A percentile compares a stretch with the other conserved stretches of the same genome.
These are phyloP conservation scores for Vitis vinifera DNA, from an alignment of 164 flowering plant genomes.

Conservation along the genomic window DNA sequence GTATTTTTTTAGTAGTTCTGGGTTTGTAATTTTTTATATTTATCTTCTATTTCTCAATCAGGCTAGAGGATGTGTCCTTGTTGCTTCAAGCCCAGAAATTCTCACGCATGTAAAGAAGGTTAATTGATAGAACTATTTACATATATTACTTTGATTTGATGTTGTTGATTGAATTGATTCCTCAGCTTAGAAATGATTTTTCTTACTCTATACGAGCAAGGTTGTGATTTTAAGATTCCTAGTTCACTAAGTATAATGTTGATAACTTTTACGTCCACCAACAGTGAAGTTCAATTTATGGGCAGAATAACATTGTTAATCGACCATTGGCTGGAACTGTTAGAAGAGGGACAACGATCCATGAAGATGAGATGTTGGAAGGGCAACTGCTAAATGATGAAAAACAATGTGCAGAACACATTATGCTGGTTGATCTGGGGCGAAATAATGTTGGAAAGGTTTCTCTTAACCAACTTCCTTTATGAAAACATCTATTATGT, in stretches of 20 bases:
- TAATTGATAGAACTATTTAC: conserved; percentile 4
- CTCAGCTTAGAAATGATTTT: not conserved
- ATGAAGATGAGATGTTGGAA: conserved; percentile 65
- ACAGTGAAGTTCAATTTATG: not conserved
- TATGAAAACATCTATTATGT: not conserved
- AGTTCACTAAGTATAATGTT: not conserved
- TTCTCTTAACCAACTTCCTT: not conserved
- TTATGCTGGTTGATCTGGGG: conserved; percentile 94
- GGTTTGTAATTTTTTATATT: not conserved
- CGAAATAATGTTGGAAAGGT: conserved; percentile 98
- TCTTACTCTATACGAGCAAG: not conserved
- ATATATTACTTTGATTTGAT: not conserved
- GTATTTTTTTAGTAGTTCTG: not conserved
- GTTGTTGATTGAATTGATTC: not conserved
- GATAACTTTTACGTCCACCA: no score
- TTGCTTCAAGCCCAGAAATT: conserved; percentile 96
- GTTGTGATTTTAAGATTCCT: not conserved
- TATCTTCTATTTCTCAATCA: conserved; percentile 26
- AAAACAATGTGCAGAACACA: conserved; percentile 92
- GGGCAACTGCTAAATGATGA: conserved; percentile 61
- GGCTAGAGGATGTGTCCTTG: conserved; percentile 93
- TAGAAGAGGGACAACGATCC: conserved; percentile 72
- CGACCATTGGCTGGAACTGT: conserved; percentile 87
- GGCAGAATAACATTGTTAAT: conserved; percentile 63
- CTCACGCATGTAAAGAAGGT: conserved; percentile 83